Evolutionary conservation across 495 filamentous ascomycete genomes (phyloP).

Genomic region (Daldinia decipiens): DNA sequence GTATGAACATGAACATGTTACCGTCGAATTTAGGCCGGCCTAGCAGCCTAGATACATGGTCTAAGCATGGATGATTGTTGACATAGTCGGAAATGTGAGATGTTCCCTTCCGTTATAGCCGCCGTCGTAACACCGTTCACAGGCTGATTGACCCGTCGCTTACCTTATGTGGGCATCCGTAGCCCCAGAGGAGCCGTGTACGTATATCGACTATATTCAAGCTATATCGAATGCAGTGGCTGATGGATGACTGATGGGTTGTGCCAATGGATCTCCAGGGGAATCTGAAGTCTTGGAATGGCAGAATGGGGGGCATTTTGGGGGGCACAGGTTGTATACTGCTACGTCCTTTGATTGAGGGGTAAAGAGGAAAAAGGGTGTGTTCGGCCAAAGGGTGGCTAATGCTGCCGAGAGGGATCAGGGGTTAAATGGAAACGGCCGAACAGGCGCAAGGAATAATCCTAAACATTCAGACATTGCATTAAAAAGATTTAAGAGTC

Average conservation of each 20-base stretch:
- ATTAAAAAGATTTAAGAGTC: slow-evolving; percentile 29
- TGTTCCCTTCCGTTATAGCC: slow-evolving; percentile 43
- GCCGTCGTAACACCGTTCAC: slow-evolving; percentile 39
- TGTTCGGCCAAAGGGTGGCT: slow-evolving; percentile 33
- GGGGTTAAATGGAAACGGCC: slow-evolving; percentile 32
- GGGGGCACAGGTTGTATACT: neutral
- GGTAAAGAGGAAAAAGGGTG: slow-evolving; percentile 11
- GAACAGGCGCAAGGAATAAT: slow-evolving; percentile 32
- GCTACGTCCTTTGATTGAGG: slow-evolving; percentile 11
- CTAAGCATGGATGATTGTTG: neutral
- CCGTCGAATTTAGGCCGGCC: slow-evolving; percentile 19
- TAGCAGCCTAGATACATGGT: no score
- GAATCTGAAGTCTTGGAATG: slow-evolving; percentile 10
- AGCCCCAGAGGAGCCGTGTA: slow-evolving; percentile 16
- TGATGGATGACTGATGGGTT: slow-evolving; percentile 3
- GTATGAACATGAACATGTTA: neutral
- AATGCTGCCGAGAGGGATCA: slow-evolving; percentile 24
- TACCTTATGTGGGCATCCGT: slow-evolving; percentile 35
- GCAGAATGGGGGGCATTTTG: neutral
- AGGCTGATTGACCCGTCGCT: slow-evolving; percentile 41
- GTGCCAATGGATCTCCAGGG: slow-evolving; percentile 40
- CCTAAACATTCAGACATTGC: slow-evolving; percentile 25
- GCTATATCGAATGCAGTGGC: slow-evolving; percentile 16
- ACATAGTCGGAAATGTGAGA: slow-evolving; percentile 34
- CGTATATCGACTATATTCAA: slow-evolving; percentile 17